A percentile compares a stretch with the other conserved stretches of the same genome.
Evolutionary conservation across 345 rosid genomes (phyloP).

Genomic region (Citrus australasica): DNA sequence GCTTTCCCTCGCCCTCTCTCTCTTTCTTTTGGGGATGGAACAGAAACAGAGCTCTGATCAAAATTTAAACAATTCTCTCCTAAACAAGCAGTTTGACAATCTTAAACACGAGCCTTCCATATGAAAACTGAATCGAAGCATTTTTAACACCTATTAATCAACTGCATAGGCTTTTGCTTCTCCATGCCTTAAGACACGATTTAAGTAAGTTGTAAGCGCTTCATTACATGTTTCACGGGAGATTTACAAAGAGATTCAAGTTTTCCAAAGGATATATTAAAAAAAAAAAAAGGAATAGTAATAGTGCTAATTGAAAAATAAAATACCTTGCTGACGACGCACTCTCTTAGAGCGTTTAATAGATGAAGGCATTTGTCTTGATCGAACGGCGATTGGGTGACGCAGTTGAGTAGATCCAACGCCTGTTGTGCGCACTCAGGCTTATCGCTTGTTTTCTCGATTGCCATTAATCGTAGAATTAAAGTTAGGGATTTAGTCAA

Average conservation of each 20-base stretch:
- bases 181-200: neutral
- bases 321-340: conserved; percentile 64
- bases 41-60: neutral
- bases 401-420: conserved; percentile 80
- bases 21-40: neutral
- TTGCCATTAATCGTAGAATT: neutral
- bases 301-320: neutral
- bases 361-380: conserved; percentile 56
- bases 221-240: neutral
- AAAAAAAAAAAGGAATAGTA: neutral
- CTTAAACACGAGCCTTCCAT: neutral
- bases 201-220: neutral
- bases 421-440: conserved; percentile 70
- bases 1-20: neutral
- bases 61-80: neutral
- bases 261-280: neutral
- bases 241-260: neutral
- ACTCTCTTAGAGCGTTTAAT: conserved; percentile 57
- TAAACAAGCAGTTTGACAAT: neutral
- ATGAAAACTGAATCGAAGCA: neutral
- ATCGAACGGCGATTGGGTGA: conserved; percentile 58
- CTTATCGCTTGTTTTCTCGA: conserved; percentile 40
- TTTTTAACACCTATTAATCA: neutral
- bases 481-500: neutral
- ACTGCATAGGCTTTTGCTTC: neutral